Percentiles rank a stretch among this genome's conserved stretches.
Conservation (phyloP, 306 rosid genomes). For the Cyclanthera cordifolia region DNA sequence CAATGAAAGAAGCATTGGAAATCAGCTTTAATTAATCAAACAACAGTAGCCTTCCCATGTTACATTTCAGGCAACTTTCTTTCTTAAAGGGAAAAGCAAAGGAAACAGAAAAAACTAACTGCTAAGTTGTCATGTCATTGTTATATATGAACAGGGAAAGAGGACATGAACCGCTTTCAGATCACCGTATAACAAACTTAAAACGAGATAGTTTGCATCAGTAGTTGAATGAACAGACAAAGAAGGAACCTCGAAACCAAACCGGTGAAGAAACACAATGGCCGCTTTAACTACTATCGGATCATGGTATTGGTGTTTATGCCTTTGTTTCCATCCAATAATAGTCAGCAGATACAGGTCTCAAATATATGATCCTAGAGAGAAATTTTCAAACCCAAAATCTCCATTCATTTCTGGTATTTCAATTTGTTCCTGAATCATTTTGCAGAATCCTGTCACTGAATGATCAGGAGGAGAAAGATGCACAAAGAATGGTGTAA, state of each 20-base stretch:
- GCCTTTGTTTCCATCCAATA: not conserved
- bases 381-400: constrained; percentile 37
- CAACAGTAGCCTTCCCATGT: constrained; percentile 1
- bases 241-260: no score
- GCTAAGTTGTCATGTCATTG: constrained; percentile 6
- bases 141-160: not conserved
- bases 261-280: no score
- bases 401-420: constrained; percentile 40
- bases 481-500: not conserved
- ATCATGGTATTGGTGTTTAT: no score
- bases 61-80: constrained; percentile 1
- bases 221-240: not conserved
- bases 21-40: no score
- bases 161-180: not conserved
- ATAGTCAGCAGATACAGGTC: constrained; percentile 11
- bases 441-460: constrained; percentile 11
- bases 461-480: not conserved
- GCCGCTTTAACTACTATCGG: no score
- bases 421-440: constrained; percentile 57
- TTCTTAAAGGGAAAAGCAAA: not conserved
- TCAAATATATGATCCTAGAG: constrained; percentile 52
- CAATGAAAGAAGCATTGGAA: not conserved
- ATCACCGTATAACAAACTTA: not conserved
- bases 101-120: not conserved
- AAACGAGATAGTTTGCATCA: constrained; percentile 1